Percentiles rank a stretch among this genome's conserved stretches.
Evolutionary conservation across 495 filamentous ascomycete genomes (phyloP).

Genomic region (Aspergillus olivimuriae): DNA sequence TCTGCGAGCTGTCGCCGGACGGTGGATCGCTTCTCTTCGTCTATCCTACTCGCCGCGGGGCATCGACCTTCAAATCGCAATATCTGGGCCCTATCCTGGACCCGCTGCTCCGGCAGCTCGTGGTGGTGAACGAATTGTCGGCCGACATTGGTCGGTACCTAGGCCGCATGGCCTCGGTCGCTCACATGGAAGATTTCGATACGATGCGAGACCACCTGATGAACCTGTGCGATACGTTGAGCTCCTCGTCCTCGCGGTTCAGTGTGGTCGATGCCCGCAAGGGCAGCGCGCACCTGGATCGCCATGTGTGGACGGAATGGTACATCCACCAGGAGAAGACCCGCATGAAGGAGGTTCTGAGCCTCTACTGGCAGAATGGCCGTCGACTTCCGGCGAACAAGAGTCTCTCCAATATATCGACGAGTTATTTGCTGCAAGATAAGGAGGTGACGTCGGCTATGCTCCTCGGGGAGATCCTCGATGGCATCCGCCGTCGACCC

Average conservation of each 20-base stretch:
- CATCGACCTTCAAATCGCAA: constrained; percentile 53
- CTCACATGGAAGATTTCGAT: constrained; percentile 54
- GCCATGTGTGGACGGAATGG: constrained; percentile 62
- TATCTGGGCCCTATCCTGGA: constrained; percentile 65
- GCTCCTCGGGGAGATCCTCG: constrained; percentile 57
- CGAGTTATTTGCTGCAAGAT: constrained; percentile 26
- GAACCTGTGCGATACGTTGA: constrained; percentile 40
- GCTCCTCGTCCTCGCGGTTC: constrained; percentile 39
- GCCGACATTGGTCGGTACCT: constrained; percentile 52
- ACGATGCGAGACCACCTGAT: constrained; percentile 45
- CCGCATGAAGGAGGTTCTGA: constrained; percentile 57
- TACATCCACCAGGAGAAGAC: constrained; percentile 64
- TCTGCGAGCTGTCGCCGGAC: constrained; percentile 55
- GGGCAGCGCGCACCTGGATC: constrained; percentile 46
- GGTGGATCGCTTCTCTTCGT: constrained; percentile 60
- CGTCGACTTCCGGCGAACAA: constrained; percentile 36
- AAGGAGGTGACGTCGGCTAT: constrained; percentile 47
- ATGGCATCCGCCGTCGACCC: constrained; percentile 49
- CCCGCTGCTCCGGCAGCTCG: constrained; percentile 58
- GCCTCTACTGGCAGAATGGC: constrained; percentile 50
- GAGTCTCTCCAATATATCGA: constrained; percentile 21
- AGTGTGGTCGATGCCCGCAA: constrained; percentile 46
- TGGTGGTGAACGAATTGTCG: constrained; percentile 56
- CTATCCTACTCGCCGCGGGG: constrained; percentile 61
- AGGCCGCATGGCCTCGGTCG: constrained; percentile 52